phyloP scores from a whole-genome alignment of 345 rosid species.

The Toxicodendron radicans region DNA sequence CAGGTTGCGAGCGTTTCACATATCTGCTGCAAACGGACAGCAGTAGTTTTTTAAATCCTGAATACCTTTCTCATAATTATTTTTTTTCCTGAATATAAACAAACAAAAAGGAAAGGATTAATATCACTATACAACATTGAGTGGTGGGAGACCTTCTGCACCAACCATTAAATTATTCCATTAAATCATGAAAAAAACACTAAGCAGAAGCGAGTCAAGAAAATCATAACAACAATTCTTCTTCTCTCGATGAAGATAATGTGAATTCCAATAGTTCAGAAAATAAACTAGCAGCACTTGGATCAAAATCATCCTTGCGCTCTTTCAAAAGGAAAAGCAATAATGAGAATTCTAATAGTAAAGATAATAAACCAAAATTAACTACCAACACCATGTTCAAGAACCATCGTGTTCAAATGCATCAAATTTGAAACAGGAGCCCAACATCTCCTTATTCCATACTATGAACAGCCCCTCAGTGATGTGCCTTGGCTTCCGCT shows the following conservation, averaged over 20 bases:
- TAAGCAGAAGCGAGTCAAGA: neutral
- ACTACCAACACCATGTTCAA: neutral
- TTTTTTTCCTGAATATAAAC: no score
- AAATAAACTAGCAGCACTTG: neutral
- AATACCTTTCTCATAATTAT: no score
- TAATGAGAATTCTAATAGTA: neutral
- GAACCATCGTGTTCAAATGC: neutral
- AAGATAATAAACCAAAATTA: neutral
- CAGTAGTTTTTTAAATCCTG: no score
- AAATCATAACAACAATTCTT: neutral
- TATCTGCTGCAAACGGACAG: no score
- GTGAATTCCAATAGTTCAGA: neutral
- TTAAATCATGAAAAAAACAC: neutral
- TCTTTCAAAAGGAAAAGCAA: neutral
- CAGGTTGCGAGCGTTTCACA: no score
- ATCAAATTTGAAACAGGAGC: neutral
- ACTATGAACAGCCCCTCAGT: neutral
- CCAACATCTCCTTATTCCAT: neutral
- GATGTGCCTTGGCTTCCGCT: conserved; percentile 9
- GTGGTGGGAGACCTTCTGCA: neutral
- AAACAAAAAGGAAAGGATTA: no score
- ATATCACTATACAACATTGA: neutral
- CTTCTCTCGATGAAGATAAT: neutral
- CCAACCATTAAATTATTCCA: neutral
- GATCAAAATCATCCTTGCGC: neutral